Percentiles rank a stretch among this genome's conserved stretches.
Evolutionary conservation across 352 stramenopile species (phyloP).

Genomic region (Pythium volutum): DNA sequence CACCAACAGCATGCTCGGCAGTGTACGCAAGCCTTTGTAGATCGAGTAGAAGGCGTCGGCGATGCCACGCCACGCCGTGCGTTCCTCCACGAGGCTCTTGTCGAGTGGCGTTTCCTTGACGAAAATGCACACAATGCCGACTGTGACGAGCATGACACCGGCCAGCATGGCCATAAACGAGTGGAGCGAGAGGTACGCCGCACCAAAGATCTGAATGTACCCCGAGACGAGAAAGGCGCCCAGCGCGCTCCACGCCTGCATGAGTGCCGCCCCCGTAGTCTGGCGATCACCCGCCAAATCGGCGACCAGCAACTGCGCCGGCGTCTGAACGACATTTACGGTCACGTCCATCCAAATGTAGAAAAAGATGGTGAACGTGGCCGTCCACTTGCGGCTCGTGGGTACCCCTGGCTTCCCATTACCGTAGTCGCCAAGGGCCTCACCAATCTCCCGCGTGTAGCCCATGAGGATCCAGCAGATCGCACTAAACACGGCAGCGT

Average conservation of each 20-base stretch:
- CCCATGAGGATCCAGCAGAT: constrained; percentile 54
- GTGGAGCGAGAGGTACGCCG: constrained; percentile 40
- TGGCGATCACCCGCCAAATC: constrained; percentile 54
- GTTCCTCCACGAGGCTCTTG: too few relatives aligned
- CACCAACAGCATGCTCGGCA: too few relatives aligned
- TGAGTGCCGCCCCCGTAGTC: constrained; percentile 40
- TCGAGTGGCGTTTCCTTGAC: too few relatives aligned
- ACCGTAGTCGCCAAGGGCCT: constrained; percentile 41
- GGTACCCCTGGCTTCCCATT: constrained; percentile 27
- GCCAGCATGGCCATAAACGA: constrained; percentile 52
- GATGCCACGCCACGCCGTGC: too few relatives aligned
- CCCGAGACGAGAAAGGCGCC: constrained; percentile 41
- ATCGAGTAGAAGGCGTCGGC: too few relatives aligned
- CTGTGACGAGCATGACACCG: too few relatives aligned
- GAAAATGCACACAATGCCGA: too few relatives aligned
- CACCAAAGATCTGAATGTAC: constrained; percentile 47
- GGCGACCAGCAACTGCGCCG: constrained; percentile 39
- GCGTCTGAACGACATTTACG: constrained; percentile 43
- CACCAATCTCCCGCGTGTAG: constrained; percentile 40
- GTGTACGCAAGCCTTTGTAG: too few relatives aligned
- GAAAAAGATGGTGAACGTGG: constrained; percentile 44
- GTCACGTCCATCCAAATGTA: constrained; percentile 63
- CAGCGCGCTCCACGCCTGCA: constrained; percentile 42
- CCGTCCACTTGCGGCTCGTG: constrained; percentile 41
- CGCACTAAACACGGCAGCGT: constrained; percentile 29